Base-by-base conservation (phyloP, 2,329 filamentous ascomycete species). In the Phaeosphaeriaceae sp. region DNA sequence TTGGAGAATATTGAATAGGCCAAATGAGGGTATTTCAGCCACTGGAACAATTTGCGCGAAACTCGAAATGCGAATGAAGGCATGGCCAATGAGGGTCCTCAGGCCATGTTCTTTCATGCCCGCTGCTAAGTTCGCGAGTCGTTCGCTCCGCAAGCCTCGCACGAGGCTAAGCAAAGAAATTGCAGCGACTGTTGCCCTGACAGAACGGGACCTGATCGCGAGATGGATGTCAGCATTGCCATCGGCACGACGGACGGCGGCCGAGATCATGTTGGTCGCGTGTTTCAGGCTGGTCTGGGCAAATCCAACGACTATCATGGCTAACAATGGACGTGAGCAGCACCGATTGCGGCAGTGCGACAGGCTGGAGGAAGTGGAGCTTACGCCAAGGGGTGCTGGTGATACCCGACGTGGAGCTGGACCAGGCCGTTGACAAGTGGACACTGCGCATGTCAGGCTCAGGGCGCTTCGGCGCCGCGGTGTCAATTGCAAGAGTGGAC, bases 21-120 rank as follows among this genome's bases (percentile, higher is more conserved):
- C 52, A 54, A 54, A 54, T 47, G 52, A 47, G 52, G 42, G 11
- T n/a, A 40, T 49, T 49, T 40, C 31, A 19, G 31, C 48, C 40
- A 25, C 44, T 21, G 31, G 19, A 19, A 45, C 31, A 42, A 48
- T 53, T 41, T 49, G 25, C 31, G 7, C 20, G 21, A 31, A 36
- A 33, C 33, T 5, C 48, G 19, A 51, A 42, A 41, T n/a, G 33
- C 21, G 17, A 9, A 9, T 13, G 1, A 42, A 7, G 17, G 20
- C 20, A 25, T 9, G 11, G 13, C 48, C 48, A 51, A 51, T 51
- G 19, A 51, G 48, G 48, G 22, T 2, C 13, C 36, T 40, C 15
- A n/a, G 17, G 22, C n/a, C 13, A 24, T 31, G 11, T 22, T 21
- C 31, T 50, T 20, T 17, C 36, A 40, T n/a, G 36, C 36, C n/a